phyloP scores from a whole-genome alignment of 768 basidiomycete genomes.

The Lactifluus rugatus region DNA sequence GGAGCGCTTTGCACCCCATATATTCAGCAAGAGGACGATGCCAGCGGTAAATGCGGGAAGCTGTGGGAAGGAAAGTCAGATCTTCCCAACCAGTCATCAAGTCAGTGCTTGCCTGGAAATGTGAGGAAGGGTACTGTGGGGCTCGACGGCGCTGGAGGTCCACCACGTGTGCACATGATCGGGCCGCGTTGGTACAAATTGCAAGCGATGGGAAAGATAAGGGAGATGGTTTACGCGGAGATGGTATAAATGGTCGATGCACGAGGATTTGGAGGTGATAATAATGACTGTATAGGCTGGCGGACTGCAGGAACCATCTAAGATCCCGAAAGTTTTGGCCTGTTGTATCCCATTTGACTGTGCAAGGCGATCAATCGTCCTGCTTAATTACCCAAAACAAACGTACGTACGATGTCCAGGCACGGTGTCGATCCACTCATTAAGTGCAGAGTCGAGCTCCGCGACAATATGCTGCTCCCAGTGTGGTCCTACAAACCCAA shows the following conservation, averaged over 20 bases:
- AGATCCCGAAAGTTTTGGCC: constrained; percentile 17
- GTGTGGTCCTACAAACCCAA: constrained; percentile 41
- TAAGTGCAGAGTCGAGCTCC: constrained; percentile 38
- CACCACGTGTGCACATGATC: constrained; percentile 36
- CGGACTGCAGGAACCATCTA: constrained; percentile 28
- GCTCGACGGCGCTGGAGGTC: constrained; percentile 27
- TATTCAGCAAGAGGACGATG: constrained; percentile 35
- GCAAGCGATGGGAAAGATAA: constrained; percentile 37
- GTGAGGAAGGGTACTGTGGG: constrained; percentile 17
- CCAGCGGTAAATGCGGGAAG: constrained; percentile 30
- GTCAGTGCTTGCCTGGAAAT: constrained; percentile 9
- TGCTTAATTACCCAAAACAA: background rate
- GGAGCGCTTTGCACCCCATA: constrained; percentile 33
- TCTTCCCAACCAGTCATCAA: no score
- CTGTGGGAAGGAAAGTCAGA: constrained; percentile 18
- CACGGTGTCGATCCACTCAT: constrained; percentile 37
- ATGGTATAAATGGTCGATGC: constrained; percentile 41
- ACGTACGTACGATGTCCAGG: constrained; percentile 29
- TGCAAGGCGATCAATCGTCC: background rate
- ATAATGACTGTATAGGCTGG: constrained; percentile 32
- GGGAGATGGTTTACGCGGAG: constrained; percentile 26
- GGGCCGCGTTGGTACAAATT: constrained; percentile 42
- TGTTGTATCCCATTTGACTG: constrained; percentile 22
- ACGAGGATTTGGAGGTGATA: constrained; percentile 37
- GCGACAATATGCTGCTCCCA: constrained; percentile 40